Evolutionary conservation across 768 basidiomycete genomes (phyloP), one percentile per base, ranked within the genome.

Genomic region (Mycena capillaripes): DNA sequence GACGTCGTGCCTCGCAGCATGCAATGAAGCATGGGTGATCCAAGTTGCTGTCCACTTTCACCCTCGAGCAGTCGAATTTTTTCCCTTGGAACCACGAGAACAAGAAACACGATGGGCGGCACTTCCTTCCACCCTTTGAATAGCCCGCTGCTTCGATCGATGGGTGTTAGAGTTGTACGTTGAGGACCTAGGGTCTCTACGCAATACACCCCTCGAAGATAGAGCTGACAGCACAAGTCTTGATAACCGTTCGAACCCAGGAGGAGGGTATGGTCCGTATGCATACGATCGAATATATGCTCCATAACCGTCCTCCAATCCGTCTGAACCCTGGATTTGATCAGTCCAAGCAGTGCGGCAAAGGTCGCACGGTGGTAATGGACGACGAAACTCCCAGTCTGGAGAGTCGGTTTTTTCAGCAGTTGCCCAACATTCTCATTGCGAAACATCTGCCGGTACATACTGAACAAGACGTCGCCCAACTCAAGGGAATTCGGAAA

Each of bases 161-260:
- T 48, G 46, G 53, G 52, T 7, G 23, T 25, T 17, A 48, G 42
- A 30, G 58, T 12, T 38, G 57, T 42, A 23, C 30, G 66, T 4
- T 25, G 59, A 25, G 68, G 50, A 56, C 60, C 42, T 11, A 63
- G 34, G 9, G 61, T 12, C 29, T 61, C 32, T 4, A 57, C 59
- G 57, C 66, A 61, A 29, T 79, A 66, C 4, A 87, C 63, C 38
- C 80, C 78, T 32, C 78, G 78, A 23, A 81, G 75, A 65, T 83
- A 78, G 5, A 87, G 78, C 48, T 84, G 81, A 36, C 80, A 82
- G 44, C 79, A 79, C 5, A 87, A 74, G 25, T 87, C 86, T 66
- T 86, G 84, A 55, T 81, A 83, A 70, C 80, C 77, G 60, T 80
- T 80, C 10, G 75, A 73, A n/a, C 79, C 81, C 74, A 82, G 75